phyloP scores from a whole-genome alignment of 345 rosid species.

The Eutrema japonicum region DNA sequence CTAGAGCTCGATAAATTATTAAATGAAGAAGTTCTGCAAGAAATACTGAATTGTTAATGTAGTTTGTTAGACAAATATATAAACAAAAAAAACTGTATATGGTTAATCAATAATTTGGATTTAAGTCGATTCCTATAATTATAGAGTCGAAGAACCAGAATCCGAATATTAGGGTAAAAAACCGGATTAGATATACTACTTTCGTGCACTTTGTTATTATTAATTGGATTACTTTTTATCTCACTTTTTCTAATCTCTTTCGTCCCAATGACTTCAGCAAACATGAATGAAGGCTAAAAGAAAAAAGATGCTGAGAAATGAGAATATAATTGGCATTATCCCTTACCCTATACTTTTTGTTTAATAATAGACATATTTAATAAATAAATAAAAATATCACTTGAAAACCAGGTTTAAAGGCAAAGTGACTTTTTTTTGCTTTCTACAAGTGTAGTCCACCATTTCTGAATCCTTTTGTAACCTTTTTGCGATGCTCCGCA shows the following conservation, averaged over 20 bases:
- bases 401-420: slow-evolving; percentile 42
- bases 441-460: slow-evolving; percentile 31
- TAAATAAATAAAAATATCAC: not conserved
- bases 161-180: slow-evolving; percentile 11
- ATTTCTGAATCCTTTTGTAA: slow-evolving; percentile 12
- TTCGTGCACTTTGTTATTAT: slow-evolving; percentile 30
- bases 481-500: slow-evolving; percentile 28
- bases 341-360: slow-evolving; percentile 16
- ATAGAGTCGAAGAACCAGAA: not conserved
- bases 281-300: slow-evolving; percentile 34
- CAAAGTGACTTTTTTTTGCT: slow-evolving; percentile 27
- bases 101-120: not conserved
- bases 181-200: slow-evolving; percentile 17
- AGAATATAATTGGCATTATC: slow-evolving; percentile 29
- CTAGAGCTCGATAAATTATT: not conserved
- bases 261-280: slow-evolving; percentile 34
- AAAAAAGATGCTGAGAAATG: slow-evolving; percentile 14
- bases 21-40: not conserved
- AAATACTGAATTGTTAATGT: not conserved
- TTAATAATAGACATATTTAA: not conserved
- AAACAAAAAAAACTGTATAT: not conserved
- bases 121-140: not conserved
- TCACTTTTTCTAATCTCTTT: slow-evolving; percentile 22
- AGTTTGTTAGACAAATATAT: not conserved
- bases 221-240: slow-evolving; percentile 13